A percentile compares a stretch with the other conserved stretches of the same genome.
phyloP scores from a whole-genome alignment of 495 filamentous ascomycete genomes.

The Chlorociboria aeruginascens region DNA sequence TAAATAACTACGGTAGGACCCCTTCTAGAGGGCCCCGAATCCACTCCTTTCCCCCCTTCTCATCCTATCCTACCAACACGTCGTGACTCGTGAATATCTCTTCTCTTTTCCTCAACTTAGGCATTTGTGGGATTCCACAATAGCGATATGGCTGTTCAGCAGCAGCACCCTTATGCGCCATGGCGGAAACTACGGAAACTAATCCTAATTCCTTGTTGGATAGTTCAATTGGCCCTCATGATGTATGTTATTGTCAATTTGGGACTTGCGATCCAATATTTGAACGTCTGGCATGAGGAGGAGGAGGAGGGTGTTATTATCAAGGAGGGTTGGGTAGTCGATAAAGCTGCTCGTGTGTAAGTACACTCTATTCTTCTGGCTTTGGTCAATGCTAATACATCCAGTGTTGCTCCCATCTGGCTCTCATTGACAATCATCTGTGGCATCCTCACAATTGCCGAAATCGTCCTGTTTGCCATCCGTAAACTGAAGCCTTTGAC shows the following conservation, averaged over 20 bases:
- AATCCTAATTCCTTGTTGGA: conserved; percentile 27
- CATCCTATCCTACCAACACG: no score
- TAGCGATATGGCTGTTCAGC: no score
- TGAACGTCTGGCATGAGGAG: not conserved
- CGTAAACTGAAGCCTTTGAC: conserved; percentile 20
- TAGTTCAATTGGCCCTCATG: conserved; percentile 17
- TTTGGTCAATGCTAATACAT: not conserved
- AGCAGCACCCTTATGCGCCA: conserved; percentile 5
- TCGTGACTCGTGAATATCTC: no score
- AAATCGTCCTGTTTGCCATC: conserved; percentile 20
- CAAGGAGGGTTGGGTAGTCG: not conserved
- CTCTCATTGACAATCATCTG: conserved; percentile 11
- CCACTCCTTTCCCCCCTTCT: no score
- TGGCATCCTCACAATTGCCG: conserved; percentile 19
- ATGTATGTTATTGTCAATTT: conserved; percentile 9
- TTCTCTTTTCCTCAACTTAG: no score
- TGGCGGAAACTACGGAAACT: conserved; percentile 20
- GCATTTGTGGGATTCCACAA: no score
- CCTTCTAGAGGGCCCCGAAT: no score
- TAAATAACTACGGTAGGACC: no score
- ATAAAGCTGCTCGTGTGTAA: not conserved
- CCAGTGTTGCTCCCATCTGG: conserved; percentile 9
- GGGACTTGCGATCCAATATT: not conserved
- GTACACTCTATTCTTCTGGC: not conserved
- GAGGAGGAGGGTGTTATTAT: not conserved